Percentiles rank a stretch among this genome's conserved stretches.
phyloP scores from a whole-genome alignment of 148 eudicot genomes.

The Cornus kousa region DNA sequence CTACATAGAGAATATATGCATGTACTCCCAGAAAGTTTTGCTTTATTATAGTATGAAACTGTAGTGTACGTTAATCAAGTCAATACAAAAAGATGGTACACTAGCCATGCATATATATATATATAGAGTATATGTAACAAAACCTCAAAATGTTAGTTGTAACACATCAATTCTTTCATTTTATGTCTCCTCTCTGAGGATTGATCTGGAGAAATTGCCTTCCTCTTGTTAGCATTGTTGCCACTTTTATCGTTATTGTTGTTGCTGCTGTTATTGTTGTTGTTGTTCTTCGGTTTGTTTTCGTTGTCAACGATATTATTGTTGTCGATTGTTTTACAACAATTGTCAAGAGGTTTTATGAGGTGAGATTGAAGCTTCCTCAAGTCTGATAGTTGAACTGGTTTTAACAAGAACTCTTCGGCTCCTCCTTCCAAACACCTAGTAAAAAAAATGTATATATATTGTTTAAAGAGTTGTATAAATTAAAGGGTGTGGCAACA shows the following conservation, averaged over 20 bases:
- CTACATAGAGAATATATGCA: too few relatives aligned
- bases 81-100: too few relatives aligned
- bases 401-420: conserved; percentile 56
- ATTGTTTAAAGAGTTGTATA: not conserved
- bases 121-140: too few relatives aligned
- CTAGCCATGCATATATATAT: too few relatives aligned
- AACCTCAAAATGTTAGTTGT: not conserved
- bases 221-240: conserved; percentile 24
- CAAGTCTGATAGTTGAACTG: conserved; percentile 50
- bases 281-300: not conserved
- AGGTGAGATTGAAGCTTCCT: conserved; percentile 38
- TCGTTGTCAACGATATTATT: not conserved
- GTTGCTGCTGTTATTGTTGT: not conserved
- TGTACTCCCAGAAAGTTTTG: too few relatives aligned
- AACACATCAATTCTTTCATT: conserved; percentile 22
- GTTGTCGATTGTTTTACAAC: not conserved
- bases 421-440: conserved; percentile 75
- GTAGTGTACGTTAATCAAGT: too few relatives aligned
- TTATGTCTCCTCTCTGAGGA: conserved; percentile 18
- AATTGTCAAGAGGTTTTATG: not conserved
- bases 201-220: conserved; percentile 11
- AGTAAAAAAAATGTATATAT: not conserved
- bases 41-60: too few relatives aligned
- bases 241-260: not conserved
- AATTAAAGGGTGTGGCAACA: not conserved